phyloP scores from a whole-genome alignment of 768 basidiomycete genomes.

The Exsudoporus frostii region DNA sequence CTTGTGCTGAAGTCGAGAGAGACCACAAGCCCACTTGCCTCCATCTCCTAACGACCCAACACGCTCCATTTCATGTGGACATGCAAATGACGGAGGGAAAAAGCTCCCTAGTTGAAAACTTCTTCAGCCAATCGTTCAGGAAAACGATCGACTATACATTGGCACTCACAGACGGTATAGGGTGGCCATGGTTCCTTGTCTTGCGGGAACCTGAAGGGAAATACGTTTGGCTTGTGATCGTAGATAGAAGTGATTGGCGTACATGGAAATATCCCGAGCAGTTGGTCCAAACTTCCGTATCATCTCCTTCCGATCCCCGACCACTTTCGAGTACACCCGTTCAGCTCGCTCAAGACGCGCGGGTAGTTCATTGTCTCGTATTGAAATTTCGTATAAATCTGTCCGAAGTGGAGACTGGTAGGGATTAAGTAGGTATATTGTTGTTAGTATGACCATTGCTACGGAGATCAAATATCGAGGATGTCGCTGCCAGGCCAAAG shows the following conservation, averaged over 20 bases:
- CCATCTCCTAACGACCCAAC: constrained; percentile 58
- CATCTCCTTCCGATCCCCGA: constrained; percentile 42
- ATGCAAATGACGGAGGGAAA: constrained; percentile 41
- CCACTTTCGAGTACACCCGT: constrained; percentile 42
- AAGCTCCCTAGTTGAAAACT: constrained; percentile 39
- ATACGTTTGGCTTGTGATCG: constrained; percentile 1
- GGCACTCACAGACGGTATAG: constrained; percentile 52
- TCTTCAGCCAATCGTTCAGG: constrained; percentile 1
- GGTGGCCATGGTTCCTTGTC: constrained; percentile 52
- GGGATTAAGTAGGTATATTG: constrained; percentile 47
- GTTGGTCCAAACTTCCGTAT: constrained; percentile 55
- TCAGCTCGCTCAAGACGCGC: constrained; percentile 42
- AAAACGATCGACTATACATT: neutral
- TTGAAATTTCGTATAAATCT: constrained; percentile 21
- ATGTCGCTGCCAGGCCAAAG: constrained; percentile 40
- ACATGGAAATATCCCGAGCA: constrained; percentile 45
- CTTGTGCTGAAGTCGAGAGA: constrained; percentile 52
- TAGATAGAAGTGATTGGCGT: neutral
- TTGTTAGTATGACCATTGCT: constrained; percentile 38
- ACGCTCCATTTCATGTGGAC: constrained; percentile 43
- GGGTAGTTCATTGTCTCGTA: constrained; percentile 36
- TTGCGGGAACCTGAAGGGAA: constrained; percentile 48
- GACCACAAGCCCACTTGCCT: constrained; percentile 69
- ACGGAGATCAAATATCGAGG: constrained; percentile 51
- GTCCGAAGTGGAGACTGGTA: constrained; percentile 27